These are phyloP conservation scores for Cyclotella distinguenda DNA, from an alignment of 108 stramenopile genomes.

Conservation along the genomic window DNA sequence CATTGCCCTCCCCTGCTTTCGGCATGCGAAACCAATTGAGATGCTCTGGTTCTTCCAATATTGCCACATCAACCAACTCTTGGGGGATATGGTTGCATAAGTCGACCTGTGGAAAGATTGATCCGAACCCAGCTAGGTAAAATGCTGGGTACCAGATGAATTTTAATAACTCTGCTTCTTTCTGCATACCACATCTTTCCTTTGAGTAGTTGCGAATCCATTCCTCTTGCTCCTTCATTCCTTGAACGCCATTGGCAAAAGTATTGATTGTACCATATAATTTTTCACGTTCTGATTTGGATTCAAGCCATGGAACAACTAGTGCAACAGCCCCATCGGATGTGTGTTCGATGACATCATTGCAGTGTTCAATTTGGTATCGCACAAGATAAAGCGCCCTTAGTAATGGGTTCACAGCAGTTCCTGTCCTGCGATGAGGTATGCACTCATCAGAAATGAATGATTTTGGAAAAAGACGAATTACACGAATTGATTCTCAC, in stretches of 20 bases:
- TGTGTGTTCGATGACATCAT: neutral
- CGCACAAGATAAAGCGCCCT: slow-evolving; percentile 62
- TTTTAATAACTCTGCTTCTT: slow-evolving; percentile 49
- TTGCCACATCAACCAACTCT: slow-evolving; percentile 82
- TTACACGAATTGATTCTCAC: neutral
- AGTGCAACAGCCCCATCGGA: slow-evolving; percentile 34
- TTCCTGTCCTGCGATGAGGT: slow-evolving; percentile 59
- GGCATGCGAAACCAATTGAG: slow-evolving; percentile 87
- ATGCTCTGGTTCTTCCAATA: slow-evolving; percentile 96
- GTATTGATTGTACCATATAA: slow-evolving; percentile 31
- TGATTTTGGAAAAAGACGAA: neutral
- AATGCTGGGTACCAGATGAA: slow-evolving; percentile 72
- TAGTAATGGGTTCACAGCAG: slow-evolving; percentile 72
- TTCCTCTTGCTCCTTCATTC: slow-evolving; percentile 37
- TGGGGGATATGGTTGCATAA: slow-evolving; percentile 60
- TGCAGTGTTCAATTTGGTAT: slow-evolving; percentile 15
- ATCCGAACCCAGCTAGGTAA: slow-evolving; percentile 70
- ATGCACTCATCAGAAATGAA: neutral
- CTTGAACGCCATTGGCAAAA: slow-evolving; percentile 24
- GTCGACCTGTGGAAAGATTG: slow-evolving; percentile 89
- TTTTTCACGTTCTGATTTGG: slow-evolving; percentile 25
- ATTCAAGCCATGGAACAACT: slow-evolving; percentile 59
- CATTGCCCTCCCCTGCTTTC: neutral
- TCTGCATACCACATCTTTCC: slow-evolving; percentile 32
- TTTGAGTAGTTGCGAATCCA: slow-evolving; percentile 42